phyloP scores from a whole-genome alignment of 306 rosid genomes.

The Dalbergia oliveri region DNA sequence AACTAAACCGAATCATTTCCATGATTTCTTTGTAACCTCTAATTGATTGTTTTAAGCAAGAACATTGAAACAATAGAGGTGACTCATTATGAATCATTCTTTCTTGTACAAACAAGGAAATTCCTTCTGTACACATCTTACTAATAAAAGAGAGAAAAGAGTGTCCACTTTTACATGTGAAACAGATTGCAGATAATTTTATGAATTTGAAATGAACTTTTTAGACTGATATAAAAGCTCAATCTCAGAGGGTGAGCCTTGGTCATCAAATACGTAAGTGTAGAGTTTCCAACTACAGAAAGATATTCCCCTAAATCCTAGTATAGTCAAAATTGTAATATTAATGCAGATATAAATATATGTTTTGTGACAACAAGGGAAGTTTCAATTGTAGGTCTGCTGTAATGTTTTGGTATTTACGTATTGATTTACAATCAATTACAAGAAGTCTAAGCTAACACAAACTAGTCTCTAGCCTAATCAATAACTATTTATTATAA shows the following conservation, averaged over 20 bases:
- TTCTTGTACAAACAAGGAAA: conserved; percentile 14
- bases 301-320: background rate
- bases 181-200: background rate
- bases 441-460: too few species aligned
- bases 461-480: too few species aligned
- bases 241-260: background rate
- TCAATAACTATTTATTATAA: too few species aligned
- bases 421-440: too few species aligned
- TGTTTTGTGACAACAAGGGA: background rate
- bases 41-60: background rate
- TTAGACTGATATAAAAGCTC: conserved; percentile 2
- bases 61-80: too few species aligned
- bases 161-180: background rate
- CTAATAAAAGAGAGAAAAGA: background rate
- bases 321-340: background rate
- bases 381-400: background rate
- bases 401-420: background rate
- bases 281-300: background rate
- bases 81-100: background rate
- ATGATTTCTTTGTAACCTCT: background rate
- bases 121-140: background rate
- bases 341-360: background rate
- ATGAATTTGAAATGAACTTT: background rate
- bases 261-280: background rate
- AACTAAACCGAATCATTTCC: too few species aligned